Percentiles rank a stretch among this genome's conserved stretches.
phyloP scores from a whole-genome alignment of 345 rosid genomes.

The Sisymbrium irio region DNA sequence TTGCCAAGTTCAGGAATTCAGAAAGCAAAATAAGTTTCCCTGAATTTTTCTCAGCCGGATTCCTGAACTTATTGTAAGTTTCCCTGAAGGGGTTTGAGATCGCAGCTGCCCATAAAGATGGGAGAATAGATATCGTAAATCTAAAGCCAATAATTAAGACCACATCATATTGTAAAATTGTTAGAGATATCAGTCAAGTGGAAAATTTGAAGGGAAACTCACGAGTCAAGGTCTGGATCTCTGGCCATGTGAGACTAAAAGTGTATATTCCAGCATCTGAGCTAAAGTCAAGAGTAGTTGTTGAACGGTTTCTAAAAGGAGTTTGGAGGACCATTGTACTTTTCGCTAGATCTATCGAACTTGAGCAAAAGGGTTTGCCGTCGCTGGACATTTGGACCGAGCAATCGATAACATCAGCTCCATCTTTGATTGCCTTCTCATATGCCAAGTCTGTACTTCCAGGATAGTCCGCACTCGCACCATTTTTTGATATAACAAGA shows the following conservation, averaged over 20 bases:
- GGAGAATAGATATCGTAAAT: not conserved
- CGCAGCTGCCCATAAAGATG: constrained; percentile 39
- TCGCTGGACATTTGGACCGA: constrained; percentile 76
- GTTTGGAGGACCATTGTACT: constrained; percentile 39
- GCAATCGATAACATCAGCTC: constrained; percentile 67
- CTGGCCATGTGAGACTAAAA: constrained; percentile 55
- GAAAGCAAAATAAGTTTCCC: constrained; percentile 49
- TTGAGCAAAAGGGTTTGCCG: constrained; percentile 54
- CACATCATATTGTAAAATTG: not conserved
- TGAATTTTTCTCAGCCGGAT: constrained; percentile 43
- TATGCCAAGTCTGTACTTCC: constrained; percentile 74
- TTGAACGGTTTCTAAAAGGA: constrained; percentile 21
- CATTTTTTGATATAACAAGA: constrained; percentile 57
- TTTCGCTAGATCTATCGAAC: constrained; percentile 47
- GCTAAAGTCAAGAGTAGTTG: constrained; percentile 38
- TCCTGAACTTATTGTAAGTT: constrained; percentile 41
- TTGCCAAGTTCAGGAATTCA: constrained; percentile 60
- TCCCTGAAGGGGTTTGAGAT: constrained; percentile 44
- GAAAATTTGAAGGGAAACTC: constrained; percentile 32
- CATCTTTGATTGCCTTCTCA: constrained; percentile 52
- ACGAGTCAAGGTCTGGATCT: constrained; percentile 53
- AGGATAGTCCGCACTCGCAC: constrained; percentile 87
- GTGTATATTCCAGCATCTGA: constrained; percentile 42
- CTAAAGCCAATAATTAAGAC: not conserved
- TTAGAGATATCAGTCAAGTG: not conserved